Evolutionary conservation across 176 grass and related monocot genomes (phyloP).

Genomic region (Lolium rigidum): DNA sequence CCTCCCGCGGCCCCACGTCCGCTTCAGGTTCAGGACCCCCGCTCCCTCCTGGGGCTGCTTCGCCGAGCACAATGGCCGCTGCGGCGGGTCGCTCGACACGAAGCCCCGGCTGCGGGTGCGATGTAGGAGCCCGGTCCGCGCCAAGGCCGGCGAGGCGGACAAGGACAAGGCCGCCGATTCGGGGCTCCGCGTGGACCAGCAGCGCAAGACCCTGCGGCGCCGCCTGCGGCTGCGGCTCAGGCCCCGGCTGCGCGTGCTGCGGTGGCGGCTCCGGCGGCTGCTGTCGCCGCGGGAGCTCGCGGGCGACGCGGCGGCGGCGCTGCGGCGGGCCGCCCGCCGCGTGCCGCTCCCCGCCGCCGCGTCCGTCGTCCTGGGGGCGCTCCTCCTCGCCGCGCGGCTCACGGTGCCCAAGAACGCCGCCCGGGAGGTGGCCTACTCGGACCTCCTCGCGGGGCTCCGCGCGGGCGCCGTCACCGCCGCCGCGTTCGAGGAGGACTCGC

Average conservation of each 20-base stretch:
- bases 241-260: constrained; percentile 47
- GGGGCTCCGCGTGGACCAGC: constrained; percentile 37
- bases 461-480: constrained; percentile 54
- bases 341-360: constrained; percentile 41
- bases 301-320: constrained; percentile 26
- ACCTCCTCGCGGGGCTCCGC: constrained; percentile 67
- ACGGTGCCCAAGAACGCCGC: constrained; percentile 58
- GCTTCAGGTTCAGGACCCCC: neutral
- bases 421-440: constrained; percentile 75
- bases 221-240: constrained; percentile 30
- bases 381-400: constrained; percentile 57
- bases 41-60: constrained; percentile 27
- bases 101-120: constrained; percentile 9
- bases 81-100: neutral
- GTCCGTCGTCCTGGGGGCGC: constrained; percentile 50
- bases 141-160: constrained; percentile 49
- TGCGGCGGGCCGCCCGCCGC: constrained; percentile 46
- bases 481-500: constrained; percentile 88
- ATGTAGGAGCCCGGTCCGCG: constrained; percentile 38
- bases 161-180: constrained; percentile 46
- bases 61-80: constrained; percentile 27
- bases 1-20: constrained; percentile 22
- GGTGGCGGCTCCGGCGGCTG: constrained; percentile 50
- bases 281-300: constrained; percentile 47
- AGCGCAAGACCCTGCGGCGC: constrained; percentile 43